Percentiles rank a stretch among this genome's conserved stretches.
Conservation (phyloP, 305 asterid species). For the Striga hermonthica region DNA sequence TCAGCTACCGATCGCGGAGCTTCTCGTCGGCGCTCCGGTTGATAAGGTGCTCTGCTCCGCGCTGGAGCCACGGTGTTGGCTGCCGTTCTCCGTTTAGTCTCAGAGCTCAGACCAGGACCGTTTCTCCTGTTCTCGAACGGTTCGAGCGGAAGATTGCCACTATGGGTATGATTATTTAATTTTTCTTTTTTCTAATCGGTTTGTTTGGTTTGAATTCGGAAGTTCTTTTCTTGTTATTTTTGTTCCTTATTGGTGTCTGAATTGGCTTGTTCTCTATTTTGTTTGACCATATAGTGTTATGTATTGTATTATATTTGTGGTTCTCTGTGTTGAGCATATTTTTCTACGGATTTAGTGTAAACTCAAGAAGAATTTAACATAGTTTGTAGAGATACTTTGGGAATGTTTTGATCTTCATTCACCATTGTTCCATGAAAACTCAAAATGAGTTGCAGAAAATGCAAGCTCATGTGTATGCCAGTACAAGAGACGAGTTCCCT, state of each 20-base stretch:
- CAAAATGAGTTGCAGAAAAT: no score
- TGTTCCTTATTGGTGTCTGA: neutral
- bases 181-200: neutral
- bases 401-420: no score
- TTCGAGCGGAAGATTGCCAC: constrained; percentile 61
- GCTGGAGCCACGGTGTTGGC: constrained; percentile 60
- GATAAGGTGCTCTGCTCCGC: constrained; percentile 36
- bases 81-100: constrained; percentile 55
- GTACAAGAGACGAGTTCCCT: no score
- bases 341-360: no score
- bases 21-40: constrained; percentile 45
- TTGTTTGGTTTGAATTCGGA: neutral
- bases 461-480: no score
- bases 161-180: constrained; percentile 56
- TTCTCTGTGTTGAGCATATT: neutral
- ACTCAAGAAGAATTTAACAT: no score
- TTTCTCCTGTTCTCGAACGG: constrained; percentile 53
- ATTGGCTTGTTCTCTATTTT: neutral
- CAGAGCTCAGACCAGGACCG: constrained; percentile 58
- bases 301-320: neutral
- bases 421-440: no score
- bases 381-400: no score
- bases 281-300: neutral
- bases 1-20: constrained; percentile 40
- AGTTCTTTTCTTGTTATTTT: neutral